These are phyloP conservation scores for Colletotrichum sp. DNA, from an alignment of 2,329 filamentous ascomycete genomes.

Conservation along the genomic window DNA sequence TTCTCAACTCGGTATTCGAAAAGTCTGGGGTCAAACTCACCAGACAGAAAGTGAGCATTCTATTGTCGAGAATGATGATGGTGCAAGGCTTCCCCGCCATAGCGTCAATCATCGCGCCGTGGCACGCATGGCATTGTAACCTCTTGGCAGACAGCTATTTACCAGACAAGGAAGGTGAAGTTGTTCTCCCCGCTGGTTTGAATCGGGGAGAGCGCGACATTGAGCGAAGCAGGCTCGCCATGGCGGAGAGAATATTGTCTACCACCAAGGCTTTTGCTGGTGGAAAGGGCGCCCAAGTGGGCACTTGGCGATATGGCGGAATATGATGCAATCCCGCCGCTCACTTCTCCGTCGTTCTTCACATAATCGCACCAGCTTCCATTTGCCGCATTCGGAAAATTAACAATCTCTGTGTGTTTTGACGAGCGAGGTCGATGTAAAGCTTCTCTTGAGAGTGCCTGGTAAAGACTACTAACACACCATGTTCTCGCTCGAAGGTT, in stretches of 20 bases:
- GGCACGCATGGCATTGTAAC: not conserved
- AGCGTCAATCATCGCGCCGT: not conserved
- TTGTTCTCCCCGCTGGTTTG: accelerated
- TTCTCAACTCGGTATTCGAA: not conserved
- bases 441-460: too few species aligned
- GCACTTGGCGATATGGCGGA: not conserved
- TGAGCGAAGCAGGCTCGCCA: too few species aligned
- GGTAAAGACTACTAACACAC: too few species aligned
- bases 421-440: too few species aligned
- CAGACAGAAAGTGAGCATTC: not conserved
- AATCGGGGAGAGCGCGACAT: not conserved
- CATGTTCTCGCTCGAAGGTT: too few species aligned
- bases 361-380: too few species aligned
- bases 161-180: not conserved
- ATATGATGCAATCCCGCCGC: not conserved
- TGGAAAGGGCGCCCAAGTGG: not conserved
- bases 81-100: not conserved
- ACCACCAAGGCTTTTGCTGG: not conserved
- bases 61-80: not conserved
- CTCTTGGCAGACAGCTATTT: not conserved
- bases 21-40: too few species aligned
- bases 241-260: not conserved
- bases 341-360: too few species aligned
- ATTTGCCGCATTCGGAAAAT: too few species aligned
- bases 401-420: too few species aligned